Conservation (phyloP, 306 rosid species). For the Trifolium fragiferum region DNA sequence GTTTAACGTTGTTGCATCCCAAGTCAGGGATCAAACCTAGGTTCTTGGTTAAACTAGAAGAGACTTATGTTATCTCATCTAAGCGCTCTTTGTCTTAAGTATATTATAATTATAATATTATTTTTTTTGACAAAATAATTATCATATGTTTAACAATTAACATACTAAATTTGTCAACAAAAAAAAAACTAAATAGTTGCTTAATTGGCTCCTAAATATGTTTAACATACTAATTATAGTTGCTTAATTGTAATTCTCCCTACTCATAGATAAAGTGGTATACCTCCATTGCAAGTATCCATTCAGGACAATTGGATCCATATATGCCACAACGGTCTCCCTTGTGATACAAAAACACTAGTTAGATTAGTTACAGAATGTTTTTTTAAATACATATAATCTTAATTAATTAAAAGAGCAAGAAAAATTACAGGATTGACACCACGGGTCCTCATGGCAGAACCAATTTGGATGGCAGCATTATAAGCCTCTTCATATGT, state of each 20-base stretch:
- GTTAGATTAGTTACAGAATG: slow-evolving; percentile 21
- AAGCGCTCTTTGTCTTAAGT: too few relatives aligned
- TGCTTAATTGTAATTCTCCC: slow-evolving; percentile 1
- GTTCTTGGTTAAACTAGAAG: too few relatives aligned
- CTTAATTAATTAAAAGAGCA: slow-evolving; percentile 11
- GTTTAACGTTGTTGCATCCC: too few relatives aligned
- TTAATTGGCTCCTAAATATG: neutral
- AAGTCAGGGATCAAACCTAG: too few relatives aligned
- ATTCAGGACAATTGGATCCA: slow-evolving; percentile 84
- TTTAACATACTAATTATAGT: slow-evolving; percentile 8
- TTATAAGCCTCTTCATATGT: slow-evolving; percentile 73
- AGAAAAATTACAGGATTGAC: slow-evolving; percentile 68
- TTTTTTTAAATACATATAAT: neutral
- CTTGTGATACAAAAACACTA: slow-evolving; percentile 45
- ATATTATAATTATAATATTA: too few relatives aligned
- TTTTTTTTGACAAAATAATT: too few relatives aligned
- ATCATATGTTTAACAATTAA: too few relatives aligned
- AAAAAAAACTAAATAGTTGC: neutral
- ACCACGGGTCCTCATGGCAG: slow-evolving; percentile 74
- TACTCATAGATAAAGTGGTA: slow-evolving; percentile 34
- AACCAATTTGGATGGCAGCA: slow-evolving; percentile 65
- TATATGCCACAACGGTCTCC: slow-evolving; percentile 90
- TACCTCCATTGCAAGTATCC: slow-evolving; percentile 94
- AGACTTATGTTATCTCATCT: too few relatives aligned
- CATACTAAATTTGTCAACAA: too few relatives aligned